Conservation (phyloP, 2,329 filamentous ascomycete genomes). For the Fusarium sp. region DNA sequence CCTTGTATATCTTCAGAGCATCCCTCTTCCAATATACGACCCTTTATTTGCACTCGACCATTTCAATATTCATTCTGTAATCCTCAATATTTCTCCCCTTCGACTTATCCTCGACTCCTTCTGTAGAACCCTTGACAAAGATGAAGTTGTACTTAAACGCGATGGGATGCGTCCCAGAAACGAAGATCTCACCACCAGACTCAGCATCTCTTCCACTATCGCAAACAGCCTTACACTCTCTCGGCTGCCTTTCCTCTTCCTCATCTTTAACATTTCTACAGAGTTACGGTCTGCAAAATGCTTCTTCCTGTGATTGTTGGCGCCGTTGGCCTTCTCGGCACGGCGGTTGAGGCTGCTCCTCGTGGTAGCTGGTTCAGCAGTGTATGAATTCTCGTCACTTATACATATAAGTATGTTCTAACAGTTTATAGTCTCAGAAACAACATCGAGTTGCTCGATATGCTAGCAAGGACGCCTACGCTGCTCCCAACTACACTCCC, state of each 20-base stretch:
- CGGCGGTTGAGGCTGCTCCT: conserved; percentile 48
- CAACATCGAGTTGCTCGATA: conserved; percentile 17
- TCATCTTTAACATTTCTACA: background rate
- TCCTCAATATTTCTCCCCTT: conserved; percentile 43
- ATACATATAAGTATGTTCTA: conserved; percentile 5
- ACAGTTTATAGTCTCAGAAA: conserved; percentile 18
- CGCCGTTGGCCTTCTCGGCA: conserved; percentile 46
- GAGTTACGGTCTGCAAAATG: conserved; percentile 37
- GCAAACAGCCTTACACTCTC: conserved; percentile 26
- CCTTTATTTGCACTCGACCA: conserved; percentile 13
- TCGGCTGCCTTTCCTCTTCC: conserved; percentile 20
- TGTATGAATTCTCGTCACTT: conserved; percentile 26
- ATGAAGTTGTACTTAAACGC: conserved; percentile 45
- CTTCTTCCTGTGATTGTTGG: conserved; percentile 44
- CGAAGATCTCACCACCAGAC: conserved; percentile 36
- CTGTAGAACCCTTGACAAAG: conserved; percentile 31
- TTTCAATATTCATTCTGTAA: conserved; percentile 27
- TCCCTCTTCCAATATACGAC: conserved; percentile 31
- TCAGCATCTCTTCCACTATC: conserved; percentile 33
- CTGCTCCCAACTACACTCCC: conserved; percentile 24
- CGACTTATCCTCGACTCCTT: conserved; percentile 17
- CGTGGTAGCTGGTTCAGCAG: conserved; percentile 30
- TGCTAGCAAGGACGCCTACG: conserved; percentile 12
- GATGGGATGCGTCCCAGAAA: conserved; percentile 22
- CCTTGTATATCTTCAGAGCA: conserved; percentile 20